These are phyloP conservation scores for Macadamia tetraphylla DNA, from an alignment of 164 flowering plant genomes.

Conservation along the genomic window DNA sequence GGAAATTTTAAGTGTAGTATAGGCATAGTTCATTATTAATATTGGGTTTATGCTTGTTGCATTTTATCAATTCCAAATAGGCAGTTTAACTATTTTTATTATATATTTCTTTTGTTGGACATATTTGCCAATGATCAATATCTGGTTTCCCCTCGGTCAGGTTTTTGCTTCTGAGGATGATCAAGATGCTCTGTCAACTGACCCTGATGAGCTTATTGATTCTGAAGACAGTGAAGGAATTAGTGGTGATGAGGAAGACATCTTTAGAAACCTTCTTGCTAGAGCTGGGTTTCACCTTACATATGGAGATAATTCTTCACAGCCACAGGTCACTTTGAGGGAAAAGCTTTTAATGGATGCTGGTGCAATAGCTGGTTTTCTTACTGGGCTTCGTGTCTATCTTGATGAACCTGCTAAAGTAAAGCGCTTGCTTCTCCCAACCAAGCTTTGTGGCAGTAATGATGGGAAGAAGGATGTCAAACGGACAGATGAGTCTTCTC, in stretches of 20 bases:
- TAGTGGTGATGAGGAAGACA: slow-evolving; percentile 98
- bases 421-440: slow-evolving; percentile 93
- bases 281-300: slow-evolving; percentile 94
- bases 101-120: neutral
- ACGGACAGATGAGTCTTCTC: slow-evolving; percentile 68
- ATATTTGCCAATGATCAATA: neutral
- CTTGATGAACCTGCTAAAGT: slow-evolving; percentile 99
- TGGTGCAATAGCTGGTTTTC: slow-evolving; percentile 96
- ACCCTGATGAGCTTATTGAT: slow-evolving; percentile 94
- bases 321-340: slow-evolving; percentile 91
- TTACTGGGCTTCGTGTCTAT: slow-evolving; percentile 97
- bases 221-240: slow-evolving; percentile 97
- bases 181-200: slow-evolving; percentile 93
- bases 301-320: slow-evolving; percentile 91
- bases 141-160: slow-evolving; percentile 29
- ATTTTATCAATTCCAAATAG: neutral
- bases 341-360: slow-evolving; percentile 98
- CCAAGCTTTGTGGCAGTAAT: slow-evolving; percentile 67
- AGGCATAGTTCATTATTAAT: no score
- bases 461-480: slow-evolving; percentile 62
- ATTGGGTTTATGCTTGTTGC: no score
- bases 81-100: neutral
- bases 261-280: slow-evolving; percentile 88
- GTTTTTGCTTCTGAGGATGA: slow-evolving; percentile 98
- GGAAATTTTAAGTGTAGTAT: no score